Conservation (phyloP, 1,284 basidiomycete species). For the Phellopilus nigrolimitatus region DNA sequence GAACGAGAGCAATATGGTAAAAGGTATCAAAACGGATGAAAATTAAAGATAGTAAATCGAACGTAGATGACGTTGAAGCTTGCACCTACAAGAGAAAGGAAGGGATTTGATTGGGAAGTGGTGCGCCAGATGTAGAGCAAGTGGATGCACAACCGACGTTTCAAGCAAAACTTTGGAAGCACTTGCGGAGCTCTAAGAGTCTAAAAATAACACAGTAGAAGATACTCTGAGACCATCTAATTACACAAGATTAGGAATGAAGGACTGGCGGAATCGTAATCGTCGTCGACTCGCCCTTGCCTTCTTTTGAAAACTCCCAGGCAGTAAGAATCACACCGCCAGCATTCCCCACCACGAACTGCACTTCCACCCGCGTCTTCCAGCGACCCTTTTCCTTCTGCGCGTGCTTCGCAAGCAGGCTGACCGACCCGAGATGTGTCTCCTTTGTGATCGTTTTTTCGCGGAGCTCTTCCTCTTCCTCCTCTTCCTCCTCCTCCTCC, state of each 20-base stretch:
- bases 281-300: conserved; percentile 28
- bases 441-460: conserved; percentile 61
- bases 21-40: too few species aligned
- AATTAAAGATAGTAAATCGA: too few species aligned
- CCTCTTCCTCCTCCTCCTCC: conserved; percentile 49
- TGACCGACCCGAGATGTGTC: conserved; percentile 50
- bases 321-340: conserved; percentile 49
- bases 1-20: too few species aligned
- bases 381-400: conserved; percentile 45
- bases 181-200: neutral
- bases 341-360: conserved; percentile 51
- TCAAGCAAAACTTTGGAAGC: too few species aligned
- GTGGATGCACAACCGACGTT: too few species aligned
- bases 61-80: too few species aligned
- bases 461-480: conserved; percentile 39
- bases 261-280: conserved; percentile 17
- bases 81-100: too few species aligned
- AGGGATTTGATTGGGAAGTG: too few species aligned
- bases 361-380: conserved; percentile 57
- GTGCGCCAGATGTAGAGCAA: neutral
- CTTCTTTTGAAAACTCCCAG: conserved; percentile 42
- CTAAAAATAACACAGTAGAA: neutral
- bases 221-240: neutral
- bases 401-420: conserved; percentile 30
- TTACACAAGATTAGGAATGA: neutral